Evolutionary conservation across 164 flowering plant species (phyloP), one percentile per base, ranked within the genome.

Genomic region (Vitis amurensis): DNA sequence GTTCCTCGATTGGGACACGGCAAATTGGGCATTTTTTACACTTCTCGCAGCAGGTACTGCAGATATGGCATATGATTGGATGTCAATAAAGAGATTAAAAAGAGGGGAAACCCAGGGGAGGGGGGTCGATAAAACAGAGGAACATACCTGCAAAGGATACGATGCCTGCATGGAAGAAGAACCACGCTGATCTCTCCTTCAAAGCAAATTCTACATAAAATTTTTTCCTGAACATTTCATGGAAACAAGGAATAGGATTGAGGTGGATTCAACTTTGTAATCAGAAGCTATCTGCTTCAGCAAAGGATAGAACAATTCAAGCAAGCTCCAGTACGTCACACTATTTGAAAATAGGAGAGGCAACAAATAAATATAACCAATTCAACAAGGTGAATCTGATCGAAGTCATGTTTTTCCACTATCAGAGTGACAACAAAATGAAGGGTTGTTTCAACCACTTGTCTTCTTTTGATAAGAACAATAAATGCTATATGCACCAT

Each of bases 141-240:
- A 56, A 9, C 23, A 49, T 85, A 94, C 98, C 98, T 86, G 92
- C 98, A 94, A 51, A 94, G 90, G 51, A 91, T 73, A 37, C 89
- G 97, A 74, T 94, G 98, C 81, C 93, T 84, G 73, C 98, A 94
- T 5, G 98, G 98, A 67, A 94, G 89, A 60, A 94, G 74, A 11
- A 94, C 95, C 16, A 87, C 63, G 62, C 82, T 83, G 50, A 94
- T 94, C 75, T 92, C 95, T 60, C 85, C 78, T 74, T 88, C 91
- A 31, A 92, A 94, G 81, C 98, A 94, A 59, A 94, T 83, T 66
- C 93, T 78, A 67, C 98, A 94, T 48, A 94, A 72, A 59, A 94
- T 87, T 77, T 92, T 94, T 76, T 91, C 98, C 97, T 91, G 93
- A 37, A n/a, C 52, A 75, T 14, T 51, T 12, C 50, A 66, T 12